Evolutionary conservation across 1,139 yeast species (phyloP).

Genomic region (Candida tunisiensis): DNA sequence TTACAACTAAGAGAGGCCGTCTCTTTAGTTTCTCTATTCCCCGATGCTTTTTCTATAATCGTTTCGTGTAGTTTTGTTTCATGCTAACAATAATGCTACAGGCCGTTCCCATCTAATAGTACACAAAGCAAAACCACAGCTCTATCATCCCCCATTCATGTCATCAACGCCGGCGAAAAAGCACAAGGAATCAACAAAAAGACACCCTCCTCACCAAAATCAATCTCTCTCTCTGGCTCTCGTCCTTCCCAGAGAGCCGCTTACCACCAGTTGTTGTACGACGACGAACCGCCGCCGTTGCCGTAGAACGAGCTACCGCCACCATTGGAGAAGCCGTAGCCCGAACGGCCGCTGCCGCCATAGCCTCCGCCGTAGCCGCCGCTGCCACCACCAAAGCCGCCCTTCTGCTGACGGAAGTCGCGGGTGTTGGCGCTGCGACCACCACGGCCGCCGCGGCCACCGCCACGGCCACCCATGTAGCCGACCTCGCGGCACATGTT

Average conservation of each 20-base stretch:
- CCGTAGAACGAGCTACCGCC: constrained; percentile 15
- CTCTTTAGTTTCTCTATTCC: no score
- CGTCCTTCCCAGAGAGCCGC: constrained; percentile 2
- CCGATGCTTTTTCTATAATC: no score
- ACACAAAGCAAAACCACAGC: no score
- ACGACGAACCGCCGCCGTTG: constrained; percentile 9
- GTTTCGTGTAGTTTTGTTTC: no score
- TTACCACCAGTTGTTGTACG: constrained; percentile 16
- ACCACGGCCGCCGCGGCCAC: constrained; percentile 41
- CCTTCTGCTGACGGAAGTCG: constrained; percentile 20
- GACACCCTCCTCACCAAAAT: no score
- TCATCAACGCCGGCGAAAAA: no score
- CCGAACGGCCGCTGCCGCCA: constrained; percentile 17
- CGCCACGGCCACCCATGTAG: constrained; percentile 39
- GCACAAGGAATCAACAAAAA: no score
- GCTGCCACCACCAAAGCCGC: constrained; percentile 14
- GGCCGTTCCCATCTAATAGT: no score
- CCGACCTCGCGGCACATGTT: constrained; percentile 67
- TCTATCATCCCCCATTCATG: no score
- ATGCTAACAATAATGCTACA: no score
- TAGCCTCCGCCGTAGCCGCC: constrained; percentile 13
- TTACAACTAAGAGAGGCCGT: no score
- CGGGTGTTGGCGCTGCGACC: constrained; percentile 18
- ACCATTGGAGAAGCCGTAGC: constrained; percentile 18
- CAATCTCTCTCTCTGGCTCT: no score